These are phyloP conservation scores for Globisporangium recalcitrans DNA, from an alignment of 352 stramenopile genomes.

Conservation along the genomic window DNA sequence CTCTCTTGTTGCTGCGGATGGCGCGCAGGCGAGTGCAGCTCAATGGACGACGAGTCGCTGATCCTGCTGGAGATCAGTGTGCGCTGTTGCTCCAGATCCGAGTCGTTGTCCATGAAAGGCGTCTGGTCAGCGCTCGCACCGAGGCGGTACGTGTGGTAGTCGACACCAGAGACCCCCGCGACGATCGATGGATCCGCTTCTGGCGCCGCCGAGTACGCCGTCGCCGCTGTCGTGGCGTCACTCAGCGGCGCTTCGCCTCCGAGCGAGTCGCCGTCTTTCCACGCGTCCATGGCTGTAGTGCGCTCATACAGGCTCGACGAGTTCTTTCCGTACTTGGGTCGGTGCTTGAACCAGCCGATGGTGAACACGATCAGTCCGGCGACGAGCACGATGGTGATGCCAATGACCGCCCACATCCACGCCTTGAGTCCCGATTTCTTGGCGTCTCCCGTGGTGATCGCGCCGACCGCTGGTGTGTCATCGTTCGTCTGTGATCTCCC, in stretches of 20 bases:
- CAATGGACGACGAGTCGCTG: constrained; percentile 20
- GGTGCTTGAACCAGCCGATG: constrained; percentile 49
- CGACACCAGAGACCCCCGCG: constrained; percentile 31
- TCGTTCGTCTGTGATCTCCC: background rate
- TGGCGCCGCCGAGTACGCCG: constrained; percentile 4
- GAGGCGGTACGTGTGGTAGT: constrained; percentile 41
- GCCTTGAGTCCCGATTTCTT: constrained; percentile 18
- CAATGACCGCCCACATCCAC: constrained; percentile 38
- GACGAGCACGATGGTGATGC: constrained; percentile 24
- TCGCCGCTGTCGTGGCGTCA: constrained; percentile 17
- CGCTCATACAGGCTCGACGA: constrained; percentile 20
- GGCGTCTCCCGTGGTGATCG: constrained; percentile 10
- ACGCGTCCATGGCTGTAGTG: constrained; percentile 26
- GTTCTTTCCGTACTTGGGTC: constrained; percentile 25
- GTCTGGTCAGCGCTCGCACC: constrained; percentile 15
- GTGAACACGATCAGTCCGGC: constrained; percentile 32
- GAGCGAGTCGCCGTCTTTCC: constrained; percentile 14
- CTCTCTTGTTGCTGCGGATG: constrained; percentile 8
- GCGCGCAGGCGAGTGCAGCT: constrained; percentile 5
- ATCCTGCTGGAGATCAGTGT: constrained; percentile 18
- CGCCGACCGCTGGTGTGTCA: background rate
- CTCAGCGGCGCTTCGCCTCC: constrained; percentile 20
- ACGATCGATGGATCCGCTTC: constrained; percentile 42
- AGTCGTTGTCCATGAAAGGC: constrained; percentile 34
- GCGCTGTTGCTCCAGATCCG: constrained; percentile 15